Conservation (phyloP, 768 basidiomycete genomes). For the Neoboletus brunneissimus region DNA sequence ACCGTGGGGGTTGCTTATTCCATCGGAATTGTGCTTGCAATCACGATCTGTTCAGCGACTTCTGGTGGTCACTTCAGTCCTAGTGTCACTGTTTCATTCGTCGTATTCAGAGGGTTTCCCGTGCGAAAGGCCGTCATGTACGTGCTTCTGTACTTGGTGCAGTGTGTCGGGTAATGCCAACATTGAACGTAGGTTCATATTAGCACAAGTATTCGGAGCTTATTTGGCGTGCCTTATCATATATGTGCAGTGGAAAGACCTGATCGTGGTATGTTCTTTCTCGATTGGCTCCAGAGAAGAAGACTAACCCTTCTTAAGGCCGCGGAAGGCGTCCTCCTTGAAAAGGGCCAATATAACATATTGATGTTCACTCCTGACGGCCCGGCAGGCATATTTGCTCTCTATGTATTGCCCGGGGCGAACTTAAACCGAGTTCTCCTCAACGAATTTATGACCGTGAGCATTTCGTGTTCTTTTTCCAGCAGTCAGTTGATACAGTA, state of each 20-base stretch:
- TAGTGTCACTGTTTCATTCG: constrained; percentile 51
- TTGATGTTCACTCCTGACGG: constrained; percentile 37
- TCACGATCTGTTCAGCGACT: constrained; percentile 48
- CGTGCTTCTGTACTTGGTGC: constrained; percentile 7
- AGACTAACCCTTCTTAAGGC: constrained; percentile 5
- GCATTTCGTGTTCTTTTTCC: not conserved
- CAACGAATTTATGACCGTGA: constrained; percentile 40
- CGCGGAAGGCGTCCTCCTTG: constrained; percentile 31
- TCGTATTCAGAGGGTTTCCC: constrained; percentile 56
- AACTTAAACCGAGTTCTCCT: constrained; percentile 35
- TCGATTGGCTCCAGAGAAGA: constrained; percentile 36
- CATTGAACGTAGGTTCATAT: constrained; percentile 50
- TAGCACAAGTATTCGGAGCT: constrained; percentile 63
- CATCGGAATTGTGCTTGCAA: constrained; percentile 57
- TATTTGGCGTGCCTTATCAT: constrained; percentile 59
- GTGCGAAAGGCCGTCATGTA: constrained; percentile 49
- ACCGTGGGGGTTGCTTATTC: constrained; percentile 60
- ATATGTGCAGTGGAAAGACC: constrained; percentile 60
- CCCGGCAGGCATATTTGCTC: constrained; percentile 38
- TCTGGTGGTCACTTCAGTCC: constrained; percentile 71
- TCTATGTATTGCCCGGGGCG: constrained; percentile 34
- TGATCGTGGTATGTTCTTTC: constrained; percentile 46
- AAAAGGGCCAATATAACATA: constrained; percentile 27
- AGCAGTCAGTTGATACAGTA: not conserved
- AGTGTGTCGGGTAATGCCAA: constrained; percentile 11